Evolutionary conservation across 257 asterid species (phyloP).

Genomic region (Handroanthus guayacan): DNA sequence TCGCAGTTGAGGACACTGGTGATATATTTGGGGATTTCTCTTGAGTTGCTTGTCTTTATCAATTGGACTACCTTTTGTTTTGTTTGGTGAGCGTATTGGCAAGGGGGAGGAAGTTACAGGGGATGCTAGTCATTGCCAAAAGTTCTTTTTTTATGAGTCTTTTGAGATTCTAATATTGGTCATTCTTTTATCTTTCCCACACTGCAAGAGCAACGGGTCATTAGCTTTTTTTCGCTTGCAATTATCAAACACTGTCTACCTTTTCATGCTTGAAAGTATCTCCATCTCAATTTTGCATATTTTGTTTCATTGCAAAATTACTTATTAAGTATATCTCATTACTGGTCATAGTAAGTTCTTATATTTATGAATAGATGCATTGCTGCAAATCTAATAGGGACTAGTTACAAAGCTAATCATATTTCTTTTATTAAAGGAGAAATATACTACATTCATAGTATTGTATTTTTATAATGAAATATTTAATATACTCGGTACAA

Average conservation of each 20-base stretch:
- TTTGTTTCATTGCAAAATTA: too few relatives aligned
- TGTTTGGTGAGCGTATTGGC: slow-evolving; percentile 15
- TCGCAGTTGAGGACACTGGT: background rate
- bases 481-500: too few relatives aligned
- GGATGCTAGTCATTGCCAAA: slow-evolving; percentile 5
- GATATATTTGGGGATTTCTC: background rate
- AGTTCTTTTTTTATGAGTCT: background rate
- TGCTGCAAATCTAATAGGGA: too few relatives aligned
- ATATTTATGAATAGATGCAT: too few relatives aligned
- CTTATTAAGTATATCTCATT: too few relatives aligned
- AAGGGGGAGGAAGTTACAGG: slow-evolving; percentile 3
- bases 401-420: too few relatives aligned
- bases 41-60: slow-evolving; percentile 9
- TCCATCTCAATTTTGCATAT: too few relatives aligned
- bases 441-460: too few relatives aligned
- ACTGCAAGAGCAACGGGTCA: background rate
- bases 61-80: slow-evolving; percentile 1
- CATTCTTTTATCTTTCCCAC: background rate
- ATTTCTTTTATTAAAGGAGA: too few relatives aligned
- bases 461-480: too few relatives aligned
- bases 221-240: background rate
- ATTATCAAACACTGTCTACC: background rate
- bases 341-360: too few relatives aligned
- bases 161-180: background rate
- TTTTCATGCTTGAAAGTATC: too few relatives aligned